Evolutionary conservation across 164 flowering plant genomes (phyloP), one percentile per base, ranked within the genome.

Genomic region (Sedum album): DNA sequence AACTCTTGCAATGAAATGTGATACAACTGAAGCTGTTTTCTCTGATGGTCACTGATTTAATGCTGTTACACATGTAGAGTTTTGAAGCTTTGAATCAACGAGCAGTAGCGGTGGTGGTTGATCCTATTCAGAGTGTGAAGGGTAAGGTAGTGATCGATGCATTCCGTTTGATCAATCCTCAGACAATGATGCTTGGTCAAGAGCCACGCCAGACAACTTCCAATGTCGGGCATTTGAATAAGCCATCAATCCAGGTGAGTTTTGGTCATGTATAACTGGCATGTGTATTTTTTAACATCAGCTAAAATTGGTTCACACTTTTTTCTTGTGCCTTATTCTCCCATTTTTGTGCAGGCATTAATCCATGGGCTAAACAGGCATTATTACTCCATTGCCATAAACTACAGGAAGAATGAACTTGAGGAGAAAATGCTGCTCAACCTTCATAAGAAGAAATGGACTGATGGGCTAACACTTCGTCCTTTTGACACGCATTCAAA

Each of bases 111-210:
- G 93, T 86, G 64, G 93, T 88, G 73, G 90, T 88, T 41, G 93
- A 88, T 76, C 93, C 93, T 17, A 93, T 93, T 66, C 97, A 93
- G 82, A 93, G 98, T 77, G 98, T 93, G 13, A 90, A 93, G 71
- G 98, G 98, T 46, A 93, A 90, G 82, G 98, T 93, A 61, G 98
- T 93, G 46, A 93, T 93, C 67, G 98, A 93, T 85, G 98, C 90
- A 42, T 93, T 93, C 66, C 92, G 98, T 11, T 74, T 89, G 76
- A 93, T 93, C 61, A 93, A 91, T 72, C 98, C 98, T 23, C 98
- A 93, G 72, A 93, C 98, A 41, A 88, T 82, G 84, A 82, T 82
- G 86, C 86, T 93, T 72, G 98, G 98, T 67, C 98, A 93, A 78
- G 98, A 93, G 66, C 96, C 98, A 62, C 80, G 98, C 4, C 98